phyloP scores from a whole-genome alignment of 1,139 yeast species.

The Candida sp. region DNA sequence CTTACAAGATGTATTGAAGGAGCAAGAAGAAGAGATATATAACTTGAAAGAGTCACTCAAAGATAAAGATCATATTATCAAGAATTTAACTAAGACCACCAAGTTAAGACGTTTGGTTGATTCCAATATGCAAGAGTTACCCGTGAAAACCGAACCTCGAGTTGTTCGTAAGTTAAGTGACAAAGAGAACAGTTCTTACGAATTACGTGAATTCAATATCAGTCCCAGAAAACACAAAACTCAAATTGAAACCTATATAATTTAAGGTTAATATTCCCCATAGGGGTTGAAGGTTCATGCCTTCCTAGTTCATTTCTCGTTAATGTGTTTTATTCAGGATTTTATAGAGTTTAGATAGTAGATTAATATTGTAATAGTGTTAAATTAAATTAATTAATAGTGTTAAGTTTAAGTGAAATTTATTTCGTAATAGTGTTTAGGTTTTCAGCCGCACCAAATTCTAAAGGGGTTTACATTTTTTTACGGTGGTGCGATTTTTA shows the following conservation, averaged over 20 bases:
- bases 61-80: conserved; percentile 75
- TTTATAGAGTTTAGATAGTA: too few relatives aligned
- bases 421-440: too few relatives aligned
- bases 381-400: too few relatives aligned
- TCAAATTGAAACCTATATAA: conserved; percentile 7
- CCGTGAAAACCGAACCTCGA: neutral
- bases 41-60: conserved; percentile 61
- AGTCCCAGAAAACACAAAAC: conserved; percentile 11
- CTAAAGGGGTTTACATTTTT: too few relatives aligned
- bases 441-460: too few relatives aligned
- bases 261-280: too few relatives aligned
- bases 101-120: conserved; percentile 49
- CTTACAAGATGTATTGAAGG: conserved; percentile 35
- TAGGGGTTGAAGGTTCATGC: too few relatives aligned
- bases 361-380: too few relatives aligned
- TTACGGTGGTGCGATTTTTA: too few relatives aligned
- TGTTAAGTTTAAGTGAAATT: too few relatives aligned
- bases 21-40: conserved; percentile 67
- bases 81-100: conserved; percentile 63
- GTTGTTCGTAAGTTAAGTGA: conserved; percentile 2
- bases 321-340: too few relatives aligned
- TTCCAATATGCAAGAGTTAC: conserved; percentile 12
- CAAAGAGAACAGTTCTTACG: conserved; percentile 19
- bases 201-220: conserved; percentile 18
- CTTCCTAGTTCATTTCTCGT: too few relatives aligned